Evolutionary conservation across 768 basidiomycete genomes (phyloP).

Genomic region (Daedaleopsis nitida): DNA sequence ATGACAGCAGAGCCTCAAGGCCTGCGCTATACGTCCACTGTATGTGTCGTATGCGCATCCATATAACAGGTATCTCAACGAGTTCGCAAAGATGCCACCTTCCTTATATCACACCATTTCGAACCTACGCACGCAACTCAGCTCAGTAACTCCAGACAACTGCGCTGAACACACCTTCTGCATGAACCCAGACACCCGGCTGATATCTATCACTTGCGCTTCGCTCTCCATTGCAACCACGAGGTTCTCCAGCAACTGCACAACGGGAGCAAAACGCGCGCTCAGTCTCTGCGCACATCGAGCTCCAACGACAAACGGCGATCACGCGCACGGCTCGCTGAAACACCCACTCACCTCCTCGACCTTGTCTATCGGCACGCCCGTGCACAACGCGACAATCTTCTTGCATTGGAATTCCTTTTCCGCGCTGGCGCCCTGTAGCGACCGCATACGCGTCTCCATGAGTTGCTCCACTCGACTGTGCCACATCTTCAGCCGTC

Average conservation of each 20-base stretch:
- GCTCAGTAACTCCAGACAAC: not conserved
- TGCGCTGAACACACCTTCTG: conserved; percentile 60
- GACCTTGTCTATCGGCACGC: conserved; percentile 83
- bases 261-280: conserved; percentile 19
- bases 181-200: conserved; percentile 88
- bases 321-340: not conserved
- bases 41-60: not conserved
- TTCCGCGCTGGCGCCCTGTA: conserved; percentile 83
- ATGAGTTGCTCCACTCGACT: conserved; percentile 74
- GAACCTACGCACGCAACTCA: conserved; percentile 42
- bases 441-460: conserved; percentile 61
- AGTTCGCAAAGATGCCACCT: not conserved
- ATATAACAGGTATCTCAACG: not conserved
- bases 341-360: conserved; percentile 68
- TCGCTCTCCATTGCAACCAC: conserved; percentile 90
- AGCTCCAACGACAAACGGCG: not conserved
- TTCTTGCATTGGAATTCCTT: conserved; percentile 92
- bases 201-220: conserved; percentile 76
- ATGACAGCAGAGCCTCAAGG: not conserved
- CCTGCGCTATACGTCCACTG: not conserved
- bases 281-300: conserved; percentile 3
- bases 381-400: conserved; percentile 87
- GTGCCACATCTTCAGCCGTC: conserved; percentile 85
- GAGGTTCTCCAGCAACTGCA: conserved; percentile 81
- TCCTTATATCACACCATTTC: conserved; percentile 57